A percentile compares a stretch with the other conserved stretches of the same genome.
phyloP scores from a whole-genome alignment of 257 asterid species.

The Solanum stenotomum region DNA sequence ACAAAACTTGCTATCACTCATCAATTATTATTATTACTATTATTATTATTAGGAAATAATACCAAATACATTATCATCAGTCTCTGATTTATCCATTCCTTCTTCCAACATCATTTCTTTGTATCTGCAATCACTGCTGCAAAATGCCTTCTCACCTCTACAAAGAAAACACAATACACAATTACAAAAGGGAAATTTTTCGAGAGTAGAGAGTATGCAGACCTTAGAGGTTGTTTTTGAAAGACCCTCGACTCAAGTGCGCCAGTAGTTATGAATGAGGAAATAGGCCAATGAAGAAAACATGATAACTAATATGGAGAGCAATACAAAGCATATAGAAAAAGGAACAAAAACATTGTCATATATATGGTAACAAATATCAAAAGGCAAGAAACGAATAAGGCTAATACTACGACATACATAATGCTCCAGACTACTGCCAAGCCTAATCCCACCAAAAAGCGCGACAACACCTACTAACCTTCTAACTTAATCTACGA shows the following conservation, averaged over 20 bases:
- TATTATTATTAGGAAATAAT: conserved; percentile 7
- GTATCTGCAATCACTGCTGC: conserved; percentile 61
- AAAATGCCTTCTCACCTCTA: conserved; percentile 79
- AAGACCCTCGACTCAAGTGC: neutral
- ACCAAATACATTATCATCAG: conserved; percentile 18
- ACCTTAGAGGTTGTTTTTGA: neutral
- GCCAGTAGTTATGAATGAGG: neutral
- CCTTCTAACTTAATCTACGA: neutral
- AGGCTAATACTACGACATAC: neutral
- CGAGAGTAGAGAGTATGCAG: neutral
- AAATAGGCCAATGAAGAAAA: neutral
- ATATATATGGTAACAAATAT: neutral
- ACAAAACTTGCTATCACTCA: neutral
- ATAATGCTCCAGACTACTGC: neutral
- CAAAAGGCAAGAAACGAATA: neutral
- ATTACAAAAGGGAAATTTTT: neutral
- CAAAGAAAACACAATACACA: neutral
- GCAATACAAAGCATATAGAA: neutral
- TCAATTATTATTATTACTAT: neutral
- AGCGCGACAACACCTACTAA: neutral
- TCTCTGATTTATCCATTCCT: conserved; percentile 21
- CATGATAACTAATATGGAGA: neutral
- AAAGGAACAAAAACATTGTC: neutral
- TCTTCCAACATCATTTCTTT: conserved; percentile 50
- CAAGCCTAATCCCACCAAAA: neutral